A percentile compares a stretch with the other conserved stretches of the same genome.
Conservation (phyloP, 371 early-diverging fungal species). For the Saksenaea vasiformis region DNA sequence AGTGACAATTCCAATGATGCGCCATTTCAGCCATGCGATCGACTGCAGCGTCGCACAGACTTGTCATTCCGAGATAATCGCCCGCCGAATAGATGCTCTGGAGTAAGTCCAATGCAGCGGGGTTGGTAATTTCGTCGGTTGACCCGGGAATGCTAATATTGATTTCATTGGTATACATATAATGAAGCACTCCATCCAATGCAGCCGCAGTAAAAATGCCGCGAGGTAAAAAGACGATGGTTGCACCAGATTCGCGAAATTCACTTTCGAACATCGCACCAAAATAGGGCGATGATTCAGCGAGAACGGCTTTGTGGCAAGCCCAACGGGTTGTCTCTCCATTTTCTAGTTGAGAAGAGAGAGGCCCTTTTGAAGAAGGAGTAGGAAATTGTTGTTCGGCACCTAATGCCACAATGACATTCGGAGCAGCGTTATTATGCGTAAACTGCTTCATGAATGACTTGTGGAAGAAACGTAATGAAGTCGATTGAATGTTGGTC, state of each 20-base stretch:
- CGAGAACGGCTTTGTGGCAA: constrained; percentile 35
- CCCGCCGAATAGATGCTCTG: constrained; percentile 22
- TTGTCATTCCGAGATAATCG: constrained; percentile 27
- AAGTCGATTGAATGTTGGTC: neutral
- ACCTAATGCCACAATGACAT: constrained; percentile 3
- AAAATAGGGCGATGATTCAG: constrained; percentile 42
- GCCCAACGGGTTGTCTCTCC: constrained; percentile 18
- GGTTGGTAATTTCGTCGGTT: neutral
- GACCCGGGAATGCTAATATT: constrained; percentile 3
- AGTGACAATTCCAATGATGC: constrained; percentile 26
- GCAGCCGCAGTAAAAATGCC: constrained; percentile 25
- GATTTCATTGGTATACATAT: constrained; percentile 35
- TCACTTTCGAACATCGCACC: constrained; percentile 36
- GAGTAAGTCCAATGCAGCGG: constrained; percentile 10
- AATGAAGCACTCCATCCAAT: constrained; percentile 24
- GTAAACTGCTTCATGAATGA: neutral
- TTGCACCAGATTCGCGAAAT: constrained; percentile 35
- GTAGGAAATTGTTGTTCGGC: neutral
- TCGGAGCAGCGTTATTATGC: neutral
- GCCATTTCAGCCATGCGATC: constrained; percentile 8
- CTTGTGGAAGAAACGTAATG: neutral
- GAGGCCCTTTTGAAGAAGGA: neutral
- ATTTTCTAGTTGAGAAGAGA: neutral
- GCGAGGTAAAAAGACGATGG: constrained; percentile 27
- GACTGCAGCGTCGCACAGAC: constrained; percentile 8